Evolutionary conservation across 2,329 filamentous ascomycete genomes (phyloP), one percentile per base, ranked within the genome.

Genomic region (Phialocephala subalpina): DNA sequence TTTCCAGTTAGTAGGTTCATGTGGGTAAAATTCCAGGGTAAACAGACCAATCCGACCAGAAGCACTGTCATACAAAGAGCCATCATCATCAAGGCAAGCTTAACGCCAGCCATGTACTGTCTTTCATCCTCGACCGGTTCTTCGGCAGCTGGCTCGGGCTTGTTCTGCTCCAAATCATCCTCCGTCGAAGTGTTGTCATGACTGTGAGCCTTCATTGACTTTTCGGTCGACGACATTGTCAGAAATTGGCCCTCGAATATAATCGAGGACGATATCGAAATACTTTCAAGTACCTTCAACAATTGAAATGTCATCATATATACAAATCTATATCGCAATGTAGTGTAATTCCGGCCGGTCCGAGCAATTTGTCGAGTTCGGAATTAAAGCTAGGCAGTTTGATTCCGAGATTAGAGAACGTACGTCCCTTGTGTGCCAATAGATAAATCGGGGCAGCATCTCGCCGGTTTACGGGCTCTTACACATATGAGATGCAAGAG

Each of bases 81-180:
- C 6, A 68, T 22, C 22, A 69, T 52, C 9, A 71, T 63, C 18
- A 71, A 38, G 22, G 45, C 56, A 14, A 70, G 58, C 20, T 47
- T 64, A 16, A 63, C 12, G 2, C 68, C 68, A 56, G 60, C 53
- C 18, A 68, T 35, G 42, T 68, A 68, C 29, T 62, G 40, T 27
- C 62, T 58, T 35, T 64, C 63, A 60, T 68, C 61, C 18, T 70
- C 63, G 20, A 29, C 56, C 16, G 59, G 27, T 8, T 56, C 27
- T 45, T 59, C 60, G 25, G 12, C 78, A 78, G 27, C 80, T 79
- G 77, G 79, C 70, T 87, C 80, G n/a, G 82, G 45, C 77, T 27
- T 25, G 40, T 60, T 60, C 33, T 60, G 53, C 53, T 68, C 67
- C 5, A 53, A 38, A 35, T 64, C 58, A 3, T 14, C 49, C 6